A percentile compares a stretch with the other conserved stretches of the same genome.
phyloP scores from a whole-genome alignment of 345 rosid species.

The Cardamine occulta region DNA sequence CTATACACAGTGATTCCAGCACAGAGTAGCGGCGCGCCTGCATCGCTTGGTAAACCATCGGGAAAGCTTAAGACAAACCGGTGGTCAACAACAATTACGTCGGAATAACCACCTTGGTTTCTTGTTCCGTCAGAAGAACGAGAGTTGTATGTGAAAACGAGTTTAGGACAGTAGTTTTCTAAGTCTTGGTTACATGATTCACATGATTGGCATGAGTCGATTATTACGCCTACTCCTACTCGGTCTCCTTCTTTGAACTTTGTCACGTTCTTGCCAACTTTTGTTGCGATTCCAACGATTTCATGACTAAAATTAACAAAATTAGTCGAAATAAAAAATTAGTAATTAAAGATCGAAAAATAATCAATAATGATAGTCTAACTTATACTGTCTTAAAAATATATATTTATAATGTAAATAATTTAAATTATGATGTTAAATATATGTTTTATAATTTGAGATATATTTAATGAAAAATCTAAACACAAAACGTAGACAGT shows the following conservation, averaged over 20 bases:
- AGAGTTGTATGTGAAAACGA: constrained; percentile 46
- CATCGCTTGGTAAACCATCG: constrained; percentile 54
- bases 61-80: constrained; percentile 61
- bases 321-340: neutral
- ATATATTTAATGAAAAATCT: neutral
- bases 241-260: constrained; percentile 62
- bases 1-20: constrained; percentile 77
- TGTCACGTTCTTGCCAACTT: constrained; percentile 56
- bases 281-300: constrained; percentile 61
- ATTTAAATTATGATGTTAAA: neutral
- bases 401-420: neutral
- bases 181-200: constrained; percentile 51
- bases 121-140: constrained; percentile 52
- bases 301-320: constrained; percentile 54
- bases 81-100: constrained; percentile 57
- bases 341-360: neutral
- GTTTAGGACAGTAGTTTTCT: constrained; percentile 60
- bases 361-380: neutral
- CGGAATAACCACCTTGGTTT: constrained; percentile 64
- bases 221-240: constrained; percentile 63
- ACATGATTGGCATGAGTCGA: constrained; percentile 58
- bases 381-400: neutral
- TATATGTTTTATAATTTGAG: neutral
- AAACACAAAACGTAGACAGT: neutral
- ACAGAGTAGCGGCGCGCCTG: constrained; percentile 68